Evolutionary conservation across 2,329 filamentous ascomycete species (phyloP).

Genomic region (Pyrenophora graminea): DNA sequence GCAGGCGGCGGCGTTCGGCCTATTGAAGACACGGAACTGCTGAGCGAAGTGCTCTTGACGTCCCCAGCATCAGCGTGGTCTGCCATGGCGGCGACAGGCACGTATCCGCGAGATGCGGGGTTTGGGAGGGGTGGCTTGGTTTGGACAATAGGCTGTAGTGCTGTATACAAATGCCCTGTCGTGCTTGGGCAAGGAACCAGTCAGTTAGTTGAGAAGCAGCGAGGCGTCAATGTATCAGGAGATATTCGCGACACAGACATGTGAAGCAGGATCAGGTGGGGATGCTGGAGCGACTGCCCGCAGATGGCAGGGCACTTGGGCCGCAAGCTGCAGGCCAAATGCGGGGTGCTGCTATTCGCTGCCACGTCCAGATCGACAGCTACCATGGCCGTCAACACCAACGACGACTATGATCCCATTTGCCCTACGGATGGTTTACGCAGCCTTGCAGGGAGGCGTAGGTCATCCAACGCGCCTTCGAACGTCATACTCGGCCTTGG

Average conservation of each 20-base stretch:
- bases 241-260: conserved; percentile 2
- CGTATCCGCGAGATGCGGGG: conserved; percentile 23
- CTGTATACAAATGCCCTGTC: background rate
- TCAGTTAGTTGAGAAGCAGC: background rate
- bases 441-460: conserved; percentile 17
- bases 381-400: conserved; percentile 12
- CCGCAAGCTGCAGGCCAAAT: conserved; percentile 21
- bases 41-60: conserved; percentile 24
- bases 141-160: background rate
- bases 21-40: conserved; percentile 32
- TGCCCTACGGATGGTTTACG: background rate
- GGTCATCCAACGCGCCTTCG: conserved; percentile 15
- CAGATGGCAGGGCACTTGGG: conserved; percentile 18
- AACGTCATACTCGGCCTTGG: conserved; percentile 21
- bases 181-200: too few species aligned
- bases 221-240: background rate
- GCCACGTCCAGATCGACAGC: background rate
- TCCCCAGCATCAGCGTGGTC: conserved; percentile 30
- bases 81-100: conserved; percentile 31
- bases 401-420: too few species aligned
- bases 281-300: conserved; percentile 17
- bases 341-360: conserved; percentile 30
- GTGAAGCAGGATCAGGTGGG: conserved; percentile 19
- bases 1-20: conserved; percentile 32
- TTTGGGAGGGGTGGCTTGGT: conserved; percentile 18